A percentile compares a stretch with the other conserved stretches of the same genome.
These are phyloP conservation scores for Geotrichum citri-aurantii DNA, from an alignment of 1,139 yeast genomes.

Conservation along the genomic window DNA sequence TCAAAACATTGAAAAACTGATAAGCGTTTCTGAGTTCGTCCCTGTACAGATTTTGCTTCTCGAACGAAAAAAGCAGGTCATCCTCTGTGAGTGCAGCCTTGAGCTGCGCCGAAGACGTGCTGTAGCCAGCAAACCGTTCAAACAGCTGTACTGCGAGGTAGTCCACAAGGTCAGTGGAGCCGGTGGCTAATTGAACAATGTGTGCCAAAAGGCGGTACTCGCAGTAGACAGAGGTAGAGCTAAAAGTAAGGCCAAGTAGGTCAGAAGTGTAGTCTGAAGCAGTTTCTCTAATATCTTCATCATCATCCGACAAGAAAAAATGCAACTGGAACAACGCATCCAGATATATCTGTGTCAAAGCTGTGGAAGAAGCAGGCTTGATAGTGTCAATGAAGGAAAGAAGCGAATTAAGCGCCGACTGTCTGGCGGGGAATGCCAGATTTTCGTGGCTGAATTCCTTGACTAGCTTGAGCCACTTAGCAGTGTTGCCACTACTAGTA, in stretches of 20 bases:
- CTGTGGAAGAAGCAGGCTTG: background rate
- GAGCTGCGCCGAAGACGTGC: slow-evolving; percentile 16
- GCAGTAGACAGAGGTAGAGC: slow-evolving; percentile 32
- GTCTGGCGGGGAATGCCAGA: slow-evolving; percentile 44
- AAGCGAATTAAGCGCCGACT: slow-evolving; percentile 46
- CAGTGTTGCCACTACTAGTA: slow-evolving; percentile 15
- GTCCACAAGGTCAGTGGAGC: background rate
- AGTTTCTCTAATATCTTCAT: slow-evolving; percentile 35
- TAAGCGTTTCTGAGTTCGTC: slow-evolving; percentile 28
- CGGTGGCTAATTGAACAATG: slow-evolving; percentile 4
- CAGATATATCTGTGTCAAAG: background rate
- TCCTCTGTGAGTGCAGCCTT: slow-evolving; percentile 22
- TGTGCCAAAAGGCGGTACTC: slow-evolving; percentile 27
- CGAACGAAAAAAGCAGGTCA: slow-evolving; percentile 44
- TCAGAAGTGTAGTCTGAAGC: slow-evolving; percentile 24
- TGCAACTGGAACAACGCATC: slow-evolving; percentile 34
- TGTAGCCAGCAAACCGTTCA: slow-evolving; percentile 1
- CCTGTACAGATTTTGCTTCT: slow-evolving; percentile 48
- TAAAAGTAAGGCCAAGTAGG: slow-evolving; percentile 24
- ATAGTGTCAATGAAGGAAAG: slow-evolving; percentile 29
- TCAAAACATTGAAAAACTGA: slow-evolving; percentile 5
- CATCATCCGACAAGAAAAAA: slow-evolving; percentile 54
- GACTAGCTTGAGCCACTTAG: slow-evolving; percentile 36
- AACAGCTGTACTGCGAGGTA: slow-evolving; percentile 4
- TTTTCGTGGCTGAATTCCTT: slow-evolving; percentile 39